A percentile compares a stretch with the other conserved stretches of the same genome.
Conservation (phyloP, 108 stramenopile species). For the Cylindrotheca closterium region DNA sequence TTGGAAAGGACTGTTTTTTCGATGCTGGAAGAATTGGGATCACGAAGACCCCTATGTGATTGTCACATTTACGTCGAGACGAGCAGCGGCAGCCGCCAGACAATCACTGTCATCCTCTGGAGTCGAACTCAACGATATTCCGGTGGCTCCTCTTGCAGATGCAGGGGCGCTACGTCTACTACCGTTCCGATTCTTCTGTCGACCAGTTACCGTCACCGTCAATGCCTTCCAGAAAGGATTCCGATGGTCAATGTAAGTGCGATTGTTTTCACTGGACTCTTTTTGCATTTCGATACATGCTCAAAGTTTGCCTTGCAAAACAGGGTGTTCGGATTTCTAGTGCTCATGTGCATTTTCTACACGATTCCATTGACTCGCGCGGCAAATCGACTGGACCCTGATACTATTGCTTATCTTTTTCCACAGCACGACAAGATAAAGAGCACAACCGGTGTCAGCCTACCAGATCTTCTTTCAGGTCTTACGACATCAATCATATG, state of each 20-base stretch:
- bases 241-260: slow-evolving; percentile 44
- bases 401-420: not conserved
- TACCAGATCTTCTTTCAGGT: not conserved
- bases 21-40: not conserved
- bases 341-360: not conserved
- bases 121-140: slow-evolving; percentile 52
- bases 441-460: not conserved
- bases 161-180: slow-evolving; percentile 71
- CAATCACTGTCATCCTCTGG: slow-evolving; percentile 71
- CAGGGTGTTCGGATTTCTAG: not conserved
- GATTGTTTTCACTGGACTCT: not conserved
- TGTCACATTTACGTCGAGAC: slow-evolving; percentile 76
- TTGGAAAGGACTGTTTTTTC: not conserved
- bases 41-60: slow-evolving; percentile 64
- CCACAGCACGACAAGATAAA: not conserved
- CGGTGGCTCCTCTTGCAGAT: slow-evolving; percentile 82
- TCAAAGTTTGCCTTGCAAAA: too few relatives aligned
- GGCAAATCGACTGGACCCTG: not conserved
- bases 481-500: not conserved
- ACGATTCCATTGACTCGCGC: not conserved
- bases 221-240: slow-evolving; percentile 57
- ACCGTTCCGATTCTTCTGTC: slow-evolving; percentile 80
- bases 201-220: slow-evolving; percentile 81
- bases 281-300: too few relatives aligned
- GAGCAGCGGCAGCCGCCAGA: slow-evolving; percentile 82